Evolutionary conservation across 2,329 filamentous ascomycete species (phyloP), one percentile per base, ranked within the genome.

Genomic region (Fusarium sp.): DNA sequence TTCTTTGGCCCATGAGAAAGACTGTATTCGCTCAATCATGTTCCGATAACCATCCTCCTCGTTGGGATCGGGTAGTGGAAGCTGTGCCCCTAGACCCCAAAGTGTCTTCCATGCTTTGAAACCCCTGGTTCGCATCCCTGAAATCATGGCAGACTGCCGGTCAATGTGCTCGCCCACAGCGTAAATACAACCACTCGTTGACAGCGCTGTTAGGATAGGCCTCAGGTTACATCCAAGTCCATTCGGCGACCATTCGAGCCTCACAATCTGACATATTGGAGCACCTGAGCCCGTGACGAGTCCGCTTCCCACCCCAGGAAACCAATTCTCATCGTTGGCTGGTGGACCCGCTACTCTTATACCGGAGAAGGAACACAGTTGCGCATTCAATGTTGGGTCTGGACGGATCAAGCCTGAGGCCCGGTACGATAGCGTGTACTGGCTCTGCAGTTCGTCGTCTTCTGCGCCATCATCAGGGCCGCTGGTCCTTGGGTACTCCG

Each of bases 161-260:
- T 79, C 78, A 15, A 76, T 72, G 37, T 79, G 71, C 71, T 89
- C 86, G 19, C 86, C 86, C 44, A 87, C 83, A 17, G 85, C 77
- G 17, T 83, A 77, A 24, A 89, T 69, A 48, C 79, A 78, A 2
- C 87, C 87, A 2, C 80, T 81, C 10, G 83, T 84, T 1, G 83
- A 83, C 64, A 88, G 74, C 6, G 84, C 83, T 15, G 78, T 81
- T 33, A 89, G 76, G 7, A 87, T 81, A 1, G 86, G 82, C 2
- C 87, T 80, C 9, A 81, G 74, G 69, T 87, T 87, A 40, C 81
- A 80, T 2, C 87, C 86, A n/a, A 89, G 75, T 3, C 84, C 85
- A n/a, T 76, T 77, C 0, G 86, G 86, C n/a, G 86, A 88, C 87
- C 87, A 89, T 47, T 81, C 83, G 20, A 88, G 66, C 10, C 79